Base-by-base conservation (phyloP, 2,329 filamentous ascomycete species). In the Colletotrichum higginsianum region DNA sequence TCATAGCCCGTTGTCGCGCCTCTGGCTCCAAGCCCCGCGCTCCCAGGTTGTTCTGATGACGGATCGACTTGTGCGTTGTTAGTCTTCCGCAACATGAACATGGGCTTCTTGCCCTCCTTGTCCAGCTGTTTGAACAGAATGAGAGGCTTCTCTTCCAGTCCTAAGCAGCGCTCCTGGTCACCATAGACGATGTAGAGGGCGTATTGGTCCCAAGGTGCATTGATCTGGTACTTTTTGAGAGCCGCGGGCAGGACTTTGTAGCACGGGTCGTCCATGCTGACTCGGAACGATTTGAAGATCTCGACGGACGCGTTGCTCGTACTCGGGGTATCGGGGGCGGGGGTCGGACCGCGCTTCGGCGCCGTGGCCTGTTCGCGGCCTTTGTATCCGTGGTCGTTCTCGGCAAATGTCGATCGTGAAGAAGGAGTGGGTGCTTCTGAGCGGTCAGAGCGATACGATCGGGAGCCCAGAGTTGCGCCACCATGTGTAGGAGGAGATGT, bases 251-350 rank as follows among this genome's bases (percentile, higher is more conserved):
- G 87, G 38, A 99, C 96, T 81, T 98, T 98, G 85, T 98, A 93
- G 84, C 96, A 99, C 3, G 96, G 96, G 79, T 99, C 96, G 76
- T 99, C 96, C 89, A 98, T 97, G 80, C 94, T 96, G 73, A 99
- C 96, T 49, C 96, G 92, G 88, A 99, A 99, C 1, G 94, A 97
- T 82, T 99, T 99, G 90, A 98, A 98, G 71, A 99, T 98, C 82
- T 99, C 96, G 71, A 98, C 95, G 1, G 89, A 90, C 15, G 87
- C 84, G 71, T 87, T 88, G 77, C 85, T 86, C 35, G 85, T 82
- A 70, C 84, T 86, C 0, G 89, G 88, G 1, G 89, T 91, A 74
- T 92, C 89, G 23, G 89, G 88, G 2, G 88, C 88, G 0, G 90
- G 90, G 1, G 89, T 91, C 78, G 90, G 89, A 75, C 88, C 86